phyloP scores from a whole-genome alignment of 2,329 filamentous ascomycete species.

The Aureobasidium namibiae region DNA sequence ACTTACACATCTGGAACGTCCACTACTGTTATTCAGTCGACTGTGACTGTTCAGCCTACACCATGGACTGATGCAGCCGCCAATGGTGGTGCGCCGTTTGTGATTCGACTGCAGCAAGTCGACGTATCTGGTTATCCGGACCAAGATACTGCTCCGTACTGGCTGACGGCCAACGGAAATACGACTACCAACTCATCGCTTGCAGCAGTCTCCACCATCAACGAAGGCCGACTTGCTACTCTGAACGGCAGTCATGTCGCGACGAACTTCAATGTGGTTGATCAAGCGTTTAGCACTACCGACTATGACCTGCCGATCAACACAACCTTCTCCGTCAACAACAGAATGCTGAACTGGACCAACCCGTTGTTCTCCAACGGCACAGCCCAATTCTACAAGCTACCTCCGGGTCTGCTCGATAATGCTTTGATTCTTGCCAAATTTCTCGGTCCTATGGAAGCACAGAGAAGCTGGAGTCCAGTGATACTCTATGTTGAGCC shows the following conservation, averaged over 20 bases:
- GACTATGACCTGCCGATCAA: constrained; percentile 20
- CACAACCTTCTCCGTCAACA: constrained; percentile 22
- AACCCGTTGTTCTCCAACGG: constrained; percentile 25
- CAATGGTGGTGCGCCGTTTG: constrained; percentile 26
- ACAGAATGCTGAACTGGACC: constrained; percentile 24
- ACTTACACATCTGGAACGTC: constrained; percentile 7
- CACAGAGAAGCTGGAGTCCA: constrained; percentile 20
- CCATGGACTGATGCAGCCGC: constrained; percentile 21
- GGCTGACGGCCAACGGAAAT: constrained; percentile 25
- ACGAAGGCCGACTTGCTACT: constrained; percentile 19
- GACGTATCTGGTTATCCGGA: constrained; percentile 12
- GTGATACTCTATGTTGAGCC: constrained; percentile 22
- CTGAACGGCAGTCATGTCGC: constrained; percentile 21
- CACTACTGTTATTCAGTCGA: constrained; percentile 22
- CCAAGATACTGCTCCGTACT: constrained; percentile 15
- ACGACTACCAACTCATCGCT: constrained; percentile 23
- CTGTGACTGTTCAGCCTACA: constrained; percentile 22
- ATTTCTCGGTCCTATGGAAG: constrained; percentile 21
- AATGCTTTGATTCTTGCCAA: constrained; percentile 24
- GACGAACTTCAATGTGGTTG: constrained; percentile 18
- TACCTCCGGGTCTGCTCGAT: constrained; percentile 19
- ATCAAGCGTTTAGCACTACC: constrained; percentile 22
- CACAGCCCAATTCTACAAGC: constrained; percentile 25
- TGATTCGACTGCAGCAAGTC: constrained; percentile 23
- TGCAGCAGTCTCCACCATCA: constrained; percentile 25